Conservation (phyloP, 768 basidiomycete species). For the Collybiopsis luxurians region DNA sequence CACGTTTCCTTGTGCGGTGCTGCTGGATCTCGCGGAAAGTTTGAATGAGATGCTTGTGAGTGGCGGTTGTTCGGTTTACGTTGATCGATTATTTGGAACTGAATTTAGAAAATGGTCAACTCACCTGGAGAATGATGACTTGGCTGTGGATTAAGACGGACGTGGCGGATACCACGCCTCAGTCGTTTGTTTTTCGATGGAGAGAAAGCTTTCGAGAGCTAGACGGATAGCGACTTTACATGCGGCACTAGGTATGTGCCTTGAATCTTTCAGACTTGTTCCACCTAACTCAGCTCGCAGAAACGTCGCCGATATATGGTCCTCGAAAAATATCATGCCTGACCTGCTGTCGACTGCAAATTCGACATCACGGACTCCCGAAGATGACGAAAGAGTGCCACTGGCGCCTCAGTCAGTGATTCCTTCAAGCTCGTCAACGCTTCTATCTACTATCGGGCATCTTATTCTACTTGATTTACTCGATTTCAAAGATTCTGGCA, state of each 20-base stretch:
- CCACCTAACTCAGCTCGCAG: constrained; percentile 44
- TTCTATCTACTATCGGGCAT: constrained; percentile 81
- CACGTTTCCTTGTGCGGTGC: constrained; percentile 58
- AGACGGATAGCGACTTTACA: too few relatives aligned
- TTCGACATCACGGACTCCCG: too few relatives aligned
- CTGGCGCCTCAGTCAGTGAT: too few relatives aligned
- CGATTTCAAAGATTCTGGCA: constrained; percentile 68
- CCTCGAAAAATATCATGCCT: constrained; percentile 59
- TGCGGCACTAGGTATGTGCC: too few relatives aligned
- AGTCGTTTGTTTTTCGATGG: too few relatives aligned
- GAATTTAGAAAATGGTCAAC: constrained; percentile 23
- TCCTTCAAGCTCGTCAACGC: constrained; percentile 44
- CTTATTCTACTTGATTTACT: constrained; percentile 91
- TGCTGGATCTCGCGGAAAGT: constrained; percentile 83
- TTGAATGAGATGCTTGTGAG: constrained; percentile 68
- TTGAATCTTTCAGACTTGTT: constrained; percentile 35
- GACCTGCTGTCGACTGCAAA: constrained; percentile 25
- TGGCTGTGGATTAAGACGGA: too few relatives aligned
- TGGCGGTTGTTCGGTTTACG: background rate
- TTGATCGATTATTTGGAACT: too few relatives aligned
- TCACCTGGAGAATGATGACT: constrained; percentile 48
- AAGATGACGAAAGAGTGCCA: background rate
- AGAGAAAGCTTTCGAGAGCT: too few relatives aligned
- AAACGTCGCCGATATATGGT: constrained; percentile 89
- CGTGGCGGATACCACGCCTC: too few relatives aligned